These are phyloP conservation scores for Dactylorhiza incarnata DNA, from an alignment of 106 monocot genomes.

Conservation along the genomic window DNA sequence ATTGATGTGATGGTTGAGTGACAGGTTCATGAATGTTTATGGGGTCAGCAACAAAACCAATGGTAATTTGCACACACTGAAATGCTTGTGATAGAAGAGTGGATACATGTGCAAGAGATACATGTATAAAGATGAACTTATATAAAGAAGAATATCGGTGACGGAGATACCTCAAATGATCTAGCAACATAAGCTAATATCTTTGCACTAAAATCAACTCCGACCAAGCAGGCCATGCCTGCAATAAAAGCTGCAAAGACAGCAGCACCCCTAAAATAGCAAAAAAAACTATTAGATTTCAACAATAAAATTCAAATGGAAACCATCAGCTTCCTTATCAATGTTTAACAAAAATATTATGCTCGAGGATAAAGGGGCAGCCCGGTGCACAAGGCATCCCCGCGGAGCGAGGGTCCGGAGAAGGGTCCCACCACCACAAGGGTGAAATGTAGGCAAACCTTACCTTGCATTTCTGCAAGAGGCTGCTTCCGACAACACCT, in stretches of 20 bases:
- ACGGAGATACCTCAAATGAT: slow-evolving; percentile 57
- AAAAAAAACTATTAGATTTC: neutral
- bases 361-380: neutral
- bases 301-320: neutral
- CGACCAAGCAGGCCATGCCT: slow-evolving; percentile 89
- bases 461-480: too few relatives aligned
- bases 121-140: neutral
- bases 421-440: too few relatives aligned
- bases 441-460: too few relatives aligned
- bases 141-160: neutral
- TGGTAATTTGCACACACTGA: too few relatives aligned
- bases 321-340: neutral
- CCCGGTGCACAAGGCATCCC: too few relatives aligned
- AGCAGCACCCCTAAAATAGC: slow-evolving; percentile 64
- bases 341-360: neutral
- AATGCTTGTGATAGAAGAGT: too few relatives aligned
- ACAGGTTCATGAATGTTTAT: too few relatives aligned
- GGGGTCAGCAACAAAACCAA: too few relatives aligned
- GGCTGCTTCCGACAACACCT: too few relatives aligned
- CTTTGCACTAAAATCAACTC: slow-evolving; percentile 89
- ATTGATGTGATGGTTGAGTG: too few relatives aligned
- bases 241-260: slow-evolving; percentile 88
- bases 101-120: too few relatives aligned
- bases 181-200: slow-evolving; percentile 67
- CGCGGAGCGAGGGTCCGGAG: too few relatives aligned